These are phyloP conservation scores for Candolleomyces eurysporus DNA, from an alignment of 768 basidiomycete species.

Conservation along the genomic window DNA sequence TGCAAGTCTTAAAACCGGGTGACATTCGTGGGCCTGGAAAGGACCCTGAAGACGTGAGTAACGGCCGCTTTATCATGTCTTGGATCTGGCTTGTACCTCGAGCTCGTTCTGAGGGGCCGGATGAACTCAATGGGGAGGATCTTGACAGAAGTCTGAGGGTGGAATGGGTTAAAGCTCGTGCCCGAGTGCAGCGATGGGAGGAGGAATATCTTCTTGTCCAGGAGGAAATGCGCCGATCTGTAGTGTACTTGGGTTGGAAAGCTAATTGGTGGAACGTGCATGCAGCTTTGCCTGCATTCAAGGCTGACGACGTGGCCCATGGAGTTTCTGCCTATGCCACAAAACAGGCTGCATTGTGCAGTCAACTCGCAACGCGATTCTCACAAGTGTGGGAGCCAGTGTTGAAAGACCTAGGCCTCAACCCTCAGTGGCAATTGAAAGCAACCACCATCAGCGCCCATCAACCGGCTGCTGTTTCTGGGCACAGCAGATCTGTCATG, in stretches of 20 bases:
- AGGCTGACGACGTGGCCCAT: background rate
- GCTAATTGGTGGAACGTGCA: background rate
- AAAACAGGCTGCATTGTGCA: background rate
- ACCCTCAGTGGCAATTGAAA: no score
- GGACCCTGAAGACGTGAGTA: background rate
- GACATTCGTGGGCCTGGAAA: background rate
- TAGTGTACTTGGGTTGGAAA: background rate
- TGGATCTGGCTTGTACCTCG: background rate
- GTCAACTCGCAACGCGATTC: background rate
- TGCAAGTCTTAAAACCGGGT: background rate
- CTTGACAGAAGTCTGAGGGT: background rate
- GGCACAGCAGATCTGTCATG: no score
- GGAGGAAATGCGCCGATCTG: slow-evolving; percentile 19
- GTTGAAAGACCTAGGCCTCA: no score
- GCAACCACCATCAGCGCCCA: no score
- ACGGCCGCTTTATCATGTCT: background rate
- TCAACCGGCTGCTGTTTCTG: no score
- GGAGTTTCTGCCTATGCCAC: background rate
- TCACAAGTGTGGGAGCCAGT: no score
- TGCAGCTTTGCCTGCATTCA: background rate
- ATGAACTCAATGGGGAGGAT: background rate
- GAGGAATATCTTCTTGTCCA: slow-evolving; percentile 15
- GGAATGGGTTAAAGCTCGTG: slow-evolving; percentile 14
- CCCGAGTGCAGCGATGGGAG: slow-evolving; percentile 11
- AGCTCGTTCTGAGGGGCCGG: background rate